These are phyloP conservation scores for Calophaca sinica DNA, from an alignment of 306 rosid species.

Conservation along the genomic window DNA sequence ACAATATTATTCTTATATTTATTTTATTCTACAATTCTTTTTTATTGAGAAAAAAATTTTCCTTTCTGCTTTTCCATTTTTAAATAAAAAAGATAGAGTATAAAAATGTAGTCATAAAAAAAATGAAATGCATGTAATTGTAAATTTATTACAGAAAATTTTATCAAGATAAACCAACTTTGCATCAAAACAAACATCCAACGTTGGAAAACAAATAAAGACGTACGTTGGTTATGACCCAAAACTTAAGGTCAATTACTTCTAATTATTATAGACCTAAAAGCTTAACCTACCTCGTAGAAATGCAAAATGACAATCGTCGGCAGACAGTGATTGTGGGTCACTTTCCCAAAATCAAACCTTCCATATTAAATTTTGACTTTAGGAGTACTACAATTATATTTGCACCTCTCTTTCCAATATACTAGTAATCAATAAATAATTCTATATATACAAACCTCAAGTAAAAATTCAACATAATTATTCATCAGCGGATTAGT, in stretches of 20 bases:
- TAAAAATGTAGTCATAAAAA: background rate
- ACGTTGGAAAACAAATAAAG: conserved; percentile 21
- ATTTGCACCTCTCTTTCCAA: background rate
- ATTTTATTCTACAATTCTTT: background rate
- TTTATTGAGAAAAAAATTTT: too few species aligned
- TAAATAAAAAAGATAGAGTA: conserved; percentile 9
- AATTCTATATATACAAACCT: background rate
- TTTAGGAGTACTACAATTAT: background rate
- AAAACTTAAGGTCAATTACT: conserved; percentile 21
- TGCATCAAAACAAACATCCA: conserved; percentile 30
- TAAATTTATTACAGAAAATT: background rate
- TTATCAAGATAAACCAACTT: background rate
- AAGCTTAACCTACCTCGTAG: conserved; percentile 1
- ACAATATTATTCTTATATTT: background rate
- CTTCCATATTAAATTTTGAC: background rate
- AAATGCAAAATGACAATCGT: conserved; percentile 13
- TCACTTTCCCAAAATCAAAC: conserved; percentile 6
- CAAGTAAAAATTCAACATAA: too few species aligned
- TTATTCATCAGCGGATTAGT: too few species aligned
- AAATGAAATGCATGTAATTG: background rate
- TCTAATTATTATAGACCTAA: background rate
- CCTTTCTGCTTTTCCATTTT: too few species aligned
- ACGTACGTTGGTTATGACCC: conserved; percentile 24
- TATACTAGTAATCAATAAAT: background rate
- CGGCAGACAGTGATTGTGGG: background rate